Conservation (phyloP, 1,284 basidiomycete species). For the Coriolopsis trogii region DNA sequence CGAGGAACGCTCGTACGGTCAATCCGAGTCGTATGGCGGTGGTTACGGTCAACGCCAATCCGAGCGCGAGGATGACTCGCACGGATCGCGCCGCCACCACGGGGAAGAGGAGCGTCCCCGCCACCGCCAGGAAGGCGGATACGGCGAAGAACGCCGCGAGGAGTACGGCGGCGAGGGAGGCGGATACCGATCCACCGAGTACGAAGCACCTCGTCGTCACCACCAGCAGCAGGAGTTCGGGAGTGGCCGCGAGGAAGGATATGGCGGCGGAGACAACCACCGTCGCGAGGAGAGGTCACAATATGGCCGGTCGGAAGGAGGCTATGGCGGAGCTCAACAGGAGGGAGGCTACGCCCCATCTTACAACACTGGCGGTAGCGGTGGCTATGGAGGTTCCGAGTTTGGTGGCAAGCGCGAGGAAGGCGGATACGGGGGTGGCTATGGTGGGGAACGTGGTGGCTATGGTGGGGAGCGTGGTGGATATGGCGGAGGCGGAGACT, state of each 20-base stretch:
- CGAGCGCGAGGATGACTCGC: conserved; percentile 1
- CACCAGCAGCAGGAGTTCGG: no score
- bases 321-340: no score
- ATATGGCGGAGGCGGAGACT: conserved; percentile 22
- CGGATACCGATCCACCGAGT: conserved; percentile 12
- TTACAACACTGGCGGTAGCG: conserved; percentile 11
- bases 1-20: conserved; percentile 1
- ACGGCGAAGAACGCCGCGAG: conserved; percentile 6
- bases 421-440: conserved; percentile 6
- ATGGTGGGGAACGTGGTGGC: conserved; percentile 8
- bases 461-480: conserved; percentile 9
- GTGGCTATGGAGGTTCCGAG: conserved; percentile 4
- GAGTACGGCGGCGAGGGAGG: conserved; percentile 13
- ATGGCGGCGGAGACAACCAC: conserved; percentile 6
- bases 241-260: conserved; percentile 17
- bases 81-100: conserved; percentile 13
- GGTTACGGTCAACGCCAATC: background rate
- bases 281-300: background rate
- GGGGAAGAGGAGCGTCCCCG: conserved; percentile 14
- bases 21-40: conserved; percentile 8
- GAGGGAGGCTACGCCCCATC: background rate
- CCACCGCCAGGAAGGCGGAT: conserved; percentile 6
- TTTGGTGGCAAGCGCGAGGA: background rate
- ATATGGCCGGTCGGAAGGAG: background rate
- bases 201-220: conserved; percentile 14